These are phyloP conservation scores for Gyromitra esculenta DNA, from an alignment of 2,329 filamentous ascomycete genomes.

Conservation along the genomic window DNA sequence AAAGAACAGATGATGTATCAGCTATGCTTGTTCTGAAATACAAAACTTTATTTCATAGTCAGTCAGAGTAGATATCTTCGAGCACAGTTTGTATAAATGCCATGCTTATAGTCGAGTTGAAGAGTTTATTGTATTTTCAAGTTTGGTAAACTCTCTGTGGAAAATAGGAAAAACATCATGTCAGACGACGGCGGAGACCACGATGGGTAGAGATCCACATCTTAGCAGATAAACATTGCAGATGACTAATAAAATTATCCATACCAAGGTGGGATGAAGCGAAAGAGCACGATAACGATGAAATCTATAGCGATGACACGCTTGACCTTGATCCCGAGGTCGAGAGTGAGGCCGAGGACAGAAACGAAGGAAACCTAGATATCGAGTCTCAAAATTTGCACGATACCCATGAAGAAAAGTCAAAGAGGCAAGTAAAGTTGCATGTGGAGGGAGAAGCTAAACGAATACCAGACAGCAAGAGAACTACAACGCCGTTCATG, in stretches of 20 bases:
- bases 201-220: neutral
- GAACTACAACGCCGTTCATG: slow-evolving; percentile 96
- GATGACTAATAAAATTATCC: neutral
- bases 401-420: neutral
- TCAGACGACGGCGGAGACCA: neutral
- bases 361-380: neutral
- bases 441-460: slow-evolving; percentile 67
- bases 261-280: neutral
- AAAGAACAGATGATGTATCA: too few species aligned
- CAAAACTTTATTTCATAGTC: too few species aligned
- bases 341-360: neutral
- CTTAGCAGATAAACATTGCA: neutral
- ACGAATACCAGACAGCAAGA: slow-evolving; percentile 87
- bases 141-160: neutral
- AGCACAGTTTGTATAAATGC: too few species aligned
- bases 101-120: too few species aligned
- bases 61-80: too few species aligned
- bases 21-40: too few species aligned
- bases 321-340: neutral
- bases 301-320: neutral
- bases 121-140: too few species aligned
- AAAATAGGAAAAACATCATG: neutral
- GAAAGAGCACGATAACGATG: neutral
- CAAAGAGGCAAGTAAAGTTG: neutral
- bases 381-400: neutral